Base-by-base conservation (phyloP, 352 stramenopile genomes). In the Globisporangium cystogenes region DNA sequence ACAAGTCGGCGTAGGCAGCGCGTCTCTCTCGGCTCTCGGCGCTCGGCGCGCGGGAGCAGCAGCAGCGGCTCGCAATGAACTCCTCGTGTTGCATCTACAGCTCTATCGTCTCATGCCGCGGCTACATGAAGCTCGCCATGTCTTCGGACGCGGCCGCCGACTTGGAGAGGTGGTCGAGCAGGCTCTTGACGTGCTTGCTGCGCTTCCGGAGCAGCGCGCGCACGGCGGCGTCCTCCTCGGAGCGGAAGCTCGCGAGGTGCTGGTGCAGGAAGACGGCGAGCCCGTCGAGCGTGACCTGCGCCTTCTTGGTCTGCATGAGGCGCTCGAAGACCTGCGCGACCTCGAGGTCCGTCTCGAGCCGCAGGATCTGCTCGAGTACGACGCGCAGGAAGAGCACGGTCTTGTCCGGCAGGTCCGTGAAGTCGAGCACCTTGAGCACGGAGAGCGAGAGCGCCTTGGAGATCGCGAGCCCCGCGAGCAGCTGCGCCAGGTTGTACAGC, bases 381-480 rank as follows among this genome's bases (percentile, higher is more conserved):
- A 97, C 76, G 36, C 85, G 87, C 31, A 98, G 57, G 55, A 98
- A 97, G 31, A 98, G 74, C 47, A 96, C 64, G 7, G 77, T 80
- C 36, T 87, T 82, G 37, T 96, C 79, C 15, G 83, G 66, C 24
- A 98, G 67, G 31, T 93, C 74, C 20, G 88, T 95, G 56, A 98
- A 96, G 55, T 98, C 92, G 31, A 98, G 82, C 43, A 95, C 80
- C 65, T 98, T 97, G 27, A 97, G 65, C 15, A 84, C 84, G 24
- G 83, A 95, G 44, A 96, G 69, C 46, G 74, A 91, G 50, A 98
- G 58, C 18, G 57, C 65, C 35, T 62, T 72, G 46, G 62, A 72
- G 24, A 76, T 65, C 33, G 91, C 61, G 37, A 93, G 84, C 11
- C 67, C 96, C 48, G 76, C 90, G 52, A 86, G 80, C 77, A 87